Evolutionary conservation across 495 filamentous ascomycete species (phyloP).

Genomic region (Ascobolus immersus): DNA sequence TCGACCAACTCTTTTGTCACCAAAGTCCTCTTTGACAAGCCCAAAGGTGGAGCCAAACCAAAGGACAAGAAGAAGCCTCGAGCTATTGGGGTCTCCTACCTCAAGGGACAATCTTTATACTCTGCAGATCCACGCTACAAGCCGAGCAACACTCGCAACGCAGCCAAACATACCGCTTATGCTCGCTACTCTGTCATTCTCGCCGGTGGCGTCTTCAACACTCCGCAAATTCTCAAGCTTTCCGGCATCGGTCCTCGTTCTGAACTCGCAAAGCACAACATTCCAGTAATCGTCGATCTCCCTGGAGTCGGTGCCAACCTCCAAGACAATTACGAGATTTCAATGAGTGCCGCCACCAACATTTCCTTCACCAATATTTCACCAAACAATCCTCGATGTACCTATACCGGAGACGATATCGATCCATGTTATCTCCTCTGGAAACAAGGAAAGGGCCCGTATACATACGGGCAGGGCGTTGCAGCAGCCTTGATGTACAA

Average conservation of each 20-base stretch:
- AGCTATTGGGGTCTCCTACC: constrained; percentile 37
- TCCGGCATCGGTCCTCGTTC: constrained; percentile 31
- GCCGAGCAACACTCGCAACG: constrained; percentile 15
- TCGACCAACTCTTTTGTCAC: constrained; percentile 34
- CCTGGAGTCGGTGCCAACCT: constrained; percentile 42
- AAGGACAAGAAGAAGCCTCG: constrained; percentile 17
- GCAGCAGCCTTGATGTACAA: constrained; percentile 1
- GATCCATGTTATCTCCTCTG: background rate
- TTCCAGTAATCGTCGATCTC: constrained; percentile 27
- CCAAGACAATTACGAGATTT: constrained; percentile 37
- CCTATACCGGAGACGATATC: background rate
- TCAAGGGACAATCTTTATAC: constrained; percentile 34
- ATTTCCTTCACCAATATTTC: constrained; percentile 20
- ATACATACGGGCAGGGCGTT: background rate
- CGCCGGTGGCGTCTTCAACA: constrained; percentile 33
- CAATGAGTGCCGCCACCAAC: constrained; percentile 24
- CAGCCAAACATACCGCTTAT: constrained; percentile 19
- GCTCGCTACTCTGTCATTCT: constrained; percentile 38
- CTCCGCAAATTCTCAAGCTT: constrained; percentile 37
- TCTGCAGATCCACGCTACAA: constrained; percentile 25
- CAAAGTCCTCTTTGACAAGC: constrained; percentile 28
- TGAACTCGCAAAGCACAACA: constrained; percentile 24
- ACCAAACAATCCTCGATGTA: constrained; percentile 1
- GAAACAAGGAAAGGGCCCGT: background rate
- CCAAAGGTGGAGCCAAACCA: no score